A percentile compares a stretch with the other conserved stretches of the same genome.
phyloP scores from a whole-genome alignment of 371 early-diverging fungal species.

The Mucor mucedo region DNA sequence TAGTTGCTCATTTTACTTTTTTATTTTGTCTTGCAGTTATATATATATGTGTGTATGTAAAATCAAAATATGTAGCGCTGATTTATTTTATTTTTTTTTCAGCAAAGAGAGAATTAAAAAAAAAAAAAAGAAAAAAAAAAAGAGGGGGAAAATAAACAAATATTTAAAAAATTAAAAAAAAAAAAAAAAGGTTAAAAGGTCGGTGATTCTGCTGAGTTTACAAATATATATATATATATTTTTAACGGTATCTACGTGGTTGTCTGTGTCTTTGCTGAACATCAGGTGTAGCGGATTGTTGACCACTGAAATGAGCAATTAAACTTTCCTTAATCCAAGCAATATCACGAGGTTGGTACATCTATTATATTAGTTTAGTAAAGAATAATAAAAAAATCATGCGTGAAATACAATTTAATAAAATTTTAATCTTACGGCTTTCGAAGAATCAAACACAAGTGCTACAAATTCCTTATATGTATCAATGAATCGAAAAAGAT shows the following conservation, averaged over 20 bases:
- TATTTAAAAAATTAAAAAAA: conserved; percentile 16
- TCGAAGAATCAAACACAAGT: conserved; percentile 41
- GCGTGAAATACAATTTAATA: conserved; percentile 2
- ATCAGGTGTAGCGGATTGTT: conserved; percentile 25
- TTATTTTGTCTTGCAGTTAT: not conserved
- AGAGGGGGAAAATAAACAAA: conserved; percentile 4
- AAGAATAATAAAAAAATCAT: conserved; percentile 4
- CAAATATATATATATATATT: conserved; percentile 6
- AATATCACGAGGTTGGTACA: conserved; percentile 48
- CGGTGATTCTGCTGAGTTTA: conserved; percentile 1
- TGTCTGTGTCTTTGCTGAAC: conserved; percentile 17
- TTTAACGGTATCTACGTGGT: conserved; percentile 26
- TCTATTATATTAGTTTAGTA: conserved; percentile 18
- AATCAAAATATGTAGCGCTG: not conserved
- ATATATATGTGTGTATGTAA: not conserved
- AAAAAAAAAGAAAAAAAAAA: conserved; percentile 13
- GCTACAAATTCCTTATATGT: conserved; percentile 54
- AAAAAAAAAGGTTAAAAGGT: not conserved
- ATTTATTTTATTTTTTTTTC: not conserved
- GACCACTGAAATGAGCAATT: conserved; percentile 47
- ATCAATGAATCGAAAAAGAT: conserved; percentile 52
- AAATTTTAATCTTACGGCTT: conserved; percentile 3
- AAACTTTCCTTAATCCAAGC: conserved; percentile 55
- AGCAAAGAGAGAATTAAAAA: not conserved
- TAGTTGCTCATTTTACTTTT: not conserved